These are phyloP conservation scores for Pythium utonaiense DNA, from an alignment of 352 stramenopile species.

Conservation along the genomic window DNA sequence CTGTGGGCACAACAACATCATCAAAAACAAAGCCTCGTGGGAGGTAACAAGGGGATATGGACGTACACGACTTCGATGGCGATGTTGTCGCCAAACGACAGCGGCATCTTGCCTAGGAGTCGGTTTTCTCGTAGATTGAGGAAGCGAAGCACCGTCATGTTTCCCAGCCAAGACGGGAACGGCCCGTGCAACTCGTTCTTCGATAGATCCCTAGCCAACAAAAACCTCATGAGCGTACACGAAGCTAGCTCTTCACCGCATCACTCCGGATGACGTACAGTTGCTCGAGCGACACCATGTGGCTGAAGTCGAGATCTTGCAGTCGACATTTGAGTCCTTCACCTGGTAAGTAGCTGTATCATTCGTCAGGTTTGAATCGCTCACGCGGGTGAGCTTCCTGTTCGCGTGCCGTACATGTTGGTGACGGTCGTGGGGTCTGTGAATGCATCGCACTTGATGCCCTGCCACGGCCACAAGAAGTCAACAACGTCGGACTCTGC, in stretches of 20 bases:
- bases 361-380: background rate
- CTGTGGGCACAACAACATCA: background rate
- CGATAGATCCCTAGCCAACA: slow-evolving; percentile 42
- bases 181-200: slow-evolving; percentile 44
- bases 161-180: slow-evolving; percentile 58
- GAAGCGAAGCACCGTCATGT: slow-evolving; percentile 62
- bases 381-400: background rate
- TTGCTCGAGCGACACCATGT: slow-evolving; percentile 69
- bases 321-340: slow-evolving; percentile 49
- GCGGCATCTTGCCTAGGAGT: slow-evolving; percentile 37
- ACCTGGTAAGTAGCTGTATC: slow-evolving; percentile 45
- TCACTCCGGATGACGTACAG: slow-evolving; percentile 37
- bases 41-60: background rate
- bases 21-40: background rate
- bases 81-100: slow-evolving; percentile 51
- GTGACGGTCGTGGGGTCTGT: slow-evolving; percentile 69
- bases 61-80: slow-evolving; percentile 61
- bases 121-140: slow-evolving; percentile 52
- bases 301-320: slow-evolving; percentile 49
- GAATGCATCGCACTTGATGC: slow-evolving; percentile 60
- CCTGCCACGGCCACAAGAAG: slow-evolving; percentile 69
- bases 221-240: background rate
- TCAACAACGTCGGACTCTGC: slow-evolving; percentile 24
- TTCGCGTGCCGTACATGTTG: slow-evolving; percentile 42
- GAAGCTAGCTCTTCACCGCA: too few species aligned